Conservation (phyloP, 2,329 filamentous ascomycete genomes). For the Fusarium liriodendri region DNA sequence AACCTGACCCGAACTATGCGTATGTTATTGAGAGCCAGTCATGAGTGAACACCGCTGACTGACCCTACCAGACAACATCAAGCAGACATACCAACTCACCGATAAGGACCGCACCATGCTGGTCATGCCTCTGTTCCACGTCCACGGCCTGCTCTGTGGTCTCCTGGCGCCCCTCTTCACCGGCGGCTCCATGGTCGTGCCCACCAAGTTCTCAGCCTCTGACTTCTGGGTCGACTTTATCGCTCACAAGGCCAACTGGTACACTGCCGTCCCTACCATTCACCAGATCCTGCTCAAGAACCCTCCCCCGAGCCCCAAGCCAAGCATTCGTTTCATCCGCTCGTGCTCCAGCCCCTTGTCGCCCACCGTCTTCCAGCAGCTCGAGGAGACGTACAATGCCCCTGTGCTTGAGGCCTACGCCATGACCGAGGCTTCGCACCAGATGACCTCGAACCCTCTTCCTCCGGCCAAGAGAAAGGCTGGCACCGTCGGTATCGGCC, state of each 20-base stretch:
- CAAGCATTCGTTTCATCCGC: conserved; percentile 85
- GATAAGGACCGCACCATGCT: conserved; percentile 81
- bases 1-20: conserved; percentile 86
- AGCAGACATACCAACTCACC: conserved; percentile 79
- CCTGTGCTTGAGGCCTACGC: conserved; percentile 91
- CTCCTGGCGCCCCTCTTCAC: conserved; percentile 82
- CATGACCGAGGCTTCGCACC: conserved; percentile 91
- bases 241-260: conserved; percentile 84
- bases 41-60: conserved; percentile 36
- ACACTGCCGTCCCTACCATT: conserved; percentile 92
- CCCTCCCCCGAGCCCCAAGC: conserved; percentile 74
- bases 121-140: conserved; percentile 92
- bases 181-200: conserved; percentile 83
- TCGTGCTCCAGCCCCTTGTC: conserved; percentile 88
- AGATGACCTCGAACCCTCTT: conserved; percentile 83
- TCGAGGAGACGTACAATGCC: conserved; percentile 80
- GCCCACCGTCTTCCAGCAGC: conserved; percentile 82
- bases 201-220: conserved; percentile 81
- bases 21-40: conserved; percentile 43
- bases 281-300: conserved; percentile 88
- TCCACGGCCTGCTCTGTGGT: conserved; percentile 86
- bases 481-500: conserved; percentile 83
- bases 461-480: conserved; percentile 80
- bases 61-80: conserved; percentile 72
- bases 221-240: conserved; percentile 87